Evolutionary conservation across 2,329 filamentous ascomycete genomes (phyloP), one percentile per base, ranked within the genome.

Genomic region (Xylariaceae sp.): DNA sequence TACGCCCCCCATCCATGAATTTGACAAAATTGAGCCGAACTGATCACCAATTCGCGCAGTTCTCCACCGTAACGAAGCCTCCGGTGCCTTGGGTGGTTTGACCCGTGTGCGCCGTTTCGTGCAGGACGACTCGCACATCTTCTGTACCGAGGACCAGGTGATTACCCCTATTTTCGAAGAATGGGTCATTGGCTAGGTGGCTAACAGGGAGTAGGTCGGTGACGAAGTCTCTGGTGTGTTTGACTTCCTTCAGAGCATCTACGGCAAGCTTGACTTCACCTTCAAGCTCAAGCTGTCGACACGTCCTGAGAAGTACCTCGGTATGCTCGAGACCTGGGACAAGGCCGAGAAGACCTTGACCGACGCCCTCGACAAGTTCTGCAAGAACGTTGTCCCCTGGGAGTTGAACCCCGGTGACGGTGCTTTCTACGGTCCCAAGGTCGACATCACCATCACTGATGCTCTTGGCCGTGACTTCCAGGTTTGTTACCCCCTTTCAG

Each of bases 371-470:
- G 83, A 94, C 65, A 82, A 87, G 63, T 97, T 97, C 17, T 73
- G 75, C 58, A 74, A 75, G 17, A 71, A 64, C 50, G 83, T 87
- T 61, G 82, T 86, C 39, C 80, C 86, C 64, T 99, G 94, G 94
- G 88, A 90, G 73, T 80, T 96, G 55, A 96, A 97, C 75, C 88
- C 91, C 61, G 94, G 93, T 59, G 94, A 99, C 69, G 94, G 94
- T 72, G 94, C 94, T 56, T 99, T 97, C 78, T 99, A 99, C 74
- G 94, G 94, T 1, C 94, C 94, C 55, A 99, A 99, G 84, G 96
- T 97, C 68, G 94, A 99, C 69, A 94, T 99, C 71, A 95, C 90
- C 62, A 92, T 99, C 70, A 88, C 87, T 55, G 93, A 97, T 75
- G 90, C 90, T 51, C 80, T 97, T 66, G 86, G 86, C 75, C 85